These are phyloP conservation scores for Inonotus obliquus DNA, from an alignment of 1,284 basidiomycete genomes.

Conservation along the genomic window DNA sequence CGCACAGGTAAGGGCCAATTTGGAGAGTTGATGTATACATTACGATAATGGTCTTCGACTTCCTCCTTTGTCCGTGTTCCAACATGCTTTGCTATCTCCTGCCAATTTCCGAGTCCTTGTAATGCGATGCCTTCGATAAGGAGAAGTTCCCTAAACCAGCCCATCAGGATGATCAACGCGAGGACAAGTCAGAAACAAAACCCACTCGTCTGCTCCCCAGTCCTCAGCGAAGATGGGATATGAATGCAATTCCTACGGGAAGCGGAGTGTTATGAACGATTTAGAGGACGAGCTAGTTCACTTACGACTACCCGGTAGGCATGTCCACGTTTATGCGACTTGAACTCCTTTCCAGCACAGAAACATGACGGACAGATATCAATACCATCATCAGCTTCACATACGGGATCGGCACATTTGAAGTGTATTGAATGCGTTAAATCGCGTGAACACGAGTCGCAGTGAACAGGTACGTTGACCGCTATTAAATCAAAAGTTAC, in stretches of 20 bases:
- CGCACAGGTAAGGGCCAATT: conserved; percentile 77
- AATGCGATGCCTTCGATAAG: conserved; percentile 86
- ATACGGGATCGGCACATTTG: conserved; percentile 82
- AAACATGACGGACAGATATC: conserved; percentile 91
- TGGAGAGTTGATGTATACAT: conserved; percentile 76
- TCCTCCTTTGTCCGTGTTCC: conserved; percentile 95
- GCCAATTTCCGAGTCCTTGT: conserved; percentile 96
- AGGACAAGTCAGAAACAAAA: conserved; percentile 16
- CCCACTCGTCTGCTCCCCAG: conserved; percentile 97
- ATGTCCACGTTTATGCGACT: conserved; percentile 84
- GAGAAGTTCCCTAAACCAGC: conserved; percentile 68
- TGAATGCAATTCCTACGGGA: conserved; percentile 82
- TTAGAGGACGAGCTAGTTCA: conserved; percentile 7
- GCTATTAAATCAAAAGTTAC: conserved; percentile 43
- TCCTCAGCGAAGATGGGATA: conserved; percentile 94
- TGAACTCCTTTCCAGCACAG: conserved; percentile 87
- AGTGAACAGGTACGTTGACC: conserved; percentile 74
- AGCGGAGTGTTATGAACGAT: conserved; percentile 5
- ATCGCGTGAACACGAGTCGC: conserved; percentile 69
- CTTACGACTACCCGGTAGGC: conserved; percentile 89
- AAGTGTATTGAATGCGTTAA: conserved; percentile 88
- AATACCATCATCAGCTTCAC: conserved; percentile 71
- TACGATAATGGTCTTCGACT: conserved; percentile 86
- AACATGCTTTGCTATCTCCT: conserved; percentile 93
- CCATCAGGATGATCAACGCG: conserved; percentile 6